phyloP scores from a whole-genome alignment of 2,329 filamentous ascomycete species.

The Penicillium glabrum region DNA sequence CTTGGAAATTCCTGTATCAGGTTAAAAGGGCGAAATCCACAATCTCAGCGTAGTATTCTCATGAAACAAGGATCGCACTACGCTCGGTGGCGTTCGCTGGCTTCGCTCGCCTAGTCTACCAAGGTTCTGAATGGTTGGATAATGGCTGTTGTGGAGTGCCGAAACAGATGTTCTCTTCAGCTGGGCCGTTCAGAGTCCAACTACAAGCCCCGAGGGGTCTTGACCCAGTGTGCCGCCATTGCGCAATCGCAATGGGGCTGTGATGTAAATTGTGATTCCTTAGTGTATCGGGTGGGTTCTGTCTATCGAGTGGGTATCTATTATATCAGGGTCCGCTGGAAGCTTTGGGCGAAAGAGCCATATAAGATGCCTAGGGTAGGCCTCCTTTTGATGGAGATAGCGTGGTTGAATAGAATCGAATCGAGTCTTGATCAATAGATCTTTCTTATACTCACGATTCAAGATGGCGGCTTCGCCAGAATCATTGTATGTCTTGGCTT shows the following conservation, averaged over 20 bases:
- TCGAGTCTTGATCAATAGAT: neutral
- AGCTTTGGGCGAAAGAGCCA: neutral
- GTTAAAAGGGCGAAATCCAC: neutral
- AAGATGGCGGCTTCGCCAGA: slow-evolving; percentile 3
- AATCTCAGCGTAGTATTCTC: neutral
- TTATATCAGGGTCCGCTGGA: neutral
- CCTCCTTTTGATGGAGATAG: neutral
- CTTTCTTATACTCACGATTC: neutral
- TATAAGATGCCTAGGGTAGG: neutral
- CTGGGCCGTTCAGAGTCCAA: neutral
- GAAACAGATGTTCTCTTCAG: neutral
- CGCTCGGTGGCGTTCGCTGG: neutral
- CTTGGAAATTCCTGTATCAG: neutral
- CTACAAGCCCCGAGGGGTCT: neutral
- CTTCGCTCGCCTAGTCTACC: neutral
- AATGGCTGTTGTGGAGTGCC: neutral
- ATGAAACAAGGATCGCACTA: neutral
- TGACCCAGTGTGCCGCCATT: neutral
- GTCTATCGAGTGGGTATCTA: neutral
- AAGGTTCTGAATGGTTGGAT: neutral
- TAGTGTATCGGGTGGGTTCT: neutral
- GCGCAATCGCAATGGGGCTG: neutral
- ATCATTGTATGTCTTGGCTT: slow-evolving; percentile 1
- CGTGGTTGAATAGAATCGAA: neutral
- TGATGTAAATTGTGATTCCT: neutral